A percentile compares a stretch with the other conserved stretches of the same genome.
Evolutionary conservation across 1,284 basidiomycete genomes (phyloP).

Genomic region (Ustilago nuda): DNA sequence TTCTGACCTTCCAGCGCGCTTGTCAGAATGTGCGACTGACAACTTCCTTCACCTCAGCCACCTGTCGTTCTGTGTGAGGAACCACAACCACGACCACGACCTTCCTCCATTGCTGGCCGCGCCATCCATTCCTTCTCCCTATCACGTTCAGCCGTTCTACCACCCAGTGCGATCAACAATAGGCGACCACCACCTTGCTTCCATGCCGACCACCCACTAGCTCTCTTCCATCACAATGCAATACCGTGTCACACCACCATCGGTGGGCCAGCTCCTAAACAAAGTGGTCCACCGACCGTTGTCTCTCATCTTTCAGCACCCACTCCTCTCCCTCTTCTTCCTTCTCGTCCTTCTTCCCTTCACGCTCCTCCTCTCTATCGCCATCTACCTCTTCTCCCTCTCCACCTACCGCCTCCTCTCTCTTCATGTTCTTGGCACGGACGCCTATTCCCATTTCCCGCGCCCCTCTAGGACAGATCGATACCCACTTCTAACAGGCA

Average conservation of each 20-base stretch:
- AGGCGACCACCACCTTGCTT: background rate
- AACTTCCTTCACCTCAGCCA: background rate
- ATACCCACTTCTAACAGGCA: slow-evolving; percentile 30
- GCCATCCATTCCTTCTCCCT: slow-evolving; percentile 2
- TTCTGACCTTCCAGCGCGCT: background rate
- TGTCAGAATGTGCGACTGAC: background rate
- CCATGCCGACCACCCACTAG: background rate
- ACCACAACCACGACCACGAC: background rate
- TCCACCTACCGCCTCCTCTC: slow-evolving; percentile 24
- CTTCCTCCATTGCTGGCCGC: slow-evolving; percentile 5
- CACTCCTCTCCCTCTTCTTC: slow-evolving; percentile 14
- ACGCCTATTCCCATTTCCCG: slow-evolving; percentile 42
- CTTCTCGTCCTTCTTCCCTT: slow-evolving; percentile 16
- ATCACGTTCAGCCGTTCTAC: background rate
- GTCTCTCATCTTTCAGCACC: slow-evolving; percentile 10
- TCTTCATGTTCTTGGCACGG: slow-evolving; percentile 32
- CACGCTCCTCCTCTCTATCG: background rate
- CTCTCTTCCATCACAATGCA: slow-evolving; percentile 8
- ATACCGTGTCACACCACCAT: slow-evolving; percentile 11
- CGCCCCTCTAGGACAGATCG: slow-evolving; percentile 23
- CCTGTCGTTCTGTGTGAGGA: background rate
- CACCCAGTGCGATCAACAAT: background rate
- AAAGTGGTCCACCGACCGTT: background rate
- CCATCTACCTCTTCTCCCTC: slow-evolving; percentile 3
- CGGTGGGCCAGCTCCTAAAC: background rate